phyloP scores from a whole-genome alignment of 2,329 filamentous ascomycete genomes.

The Colletotrichum shisoi region DNA sequence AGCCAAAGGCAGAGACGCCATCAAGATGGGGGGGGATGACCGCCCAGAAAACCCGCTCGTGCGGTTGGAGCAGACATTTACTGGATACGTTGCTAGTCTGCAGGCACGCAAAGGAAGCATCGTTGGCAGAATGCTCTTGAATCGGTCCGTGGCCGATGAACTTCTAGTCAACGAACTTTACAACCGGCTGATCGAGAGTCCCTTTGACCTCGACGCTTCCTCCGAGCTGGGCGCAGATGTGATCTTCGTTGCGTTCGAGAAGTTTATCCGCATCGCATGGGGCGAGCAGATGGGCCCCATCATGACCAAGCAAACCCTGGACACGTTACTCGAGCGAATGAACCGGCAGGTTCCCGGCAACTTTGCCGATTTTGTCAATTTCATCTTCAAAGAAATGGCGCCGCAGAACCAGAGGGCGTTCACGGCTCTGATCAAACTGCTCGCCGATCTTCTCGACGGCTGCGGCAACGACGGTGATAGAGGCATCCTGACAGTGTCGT shows the following conservation, averaged over 20 bases:
- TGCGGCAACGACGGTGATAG: conserved; percentile 91
- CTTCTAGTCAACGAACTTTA: conserved; percentile 88
- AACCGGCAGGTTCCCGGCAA: conserved; percentile 74
- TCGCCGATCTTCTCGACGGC: conserved; percentile 86
- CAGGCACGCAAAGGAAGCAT: conserved; percentile 88
- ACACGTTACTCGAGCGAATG: conserved; percentile 74
- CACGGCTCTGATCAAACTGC: conserved; percentile 80
- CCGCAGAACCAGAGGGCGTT: conserved; percentile 79
- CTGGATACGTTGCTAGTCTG: conserved; percentile 80
- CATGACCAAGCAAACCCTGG: conserved; percentile 74
- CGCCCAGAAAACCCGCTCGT: conserved; percentile 71
- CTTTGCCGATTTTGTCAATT: conserved; percentile 74
- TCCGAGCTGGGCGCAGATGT: conserved; percentile 81
- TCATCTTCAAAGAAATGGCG: conserved; percentile 70
- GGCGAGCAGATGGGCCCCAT: conserved; percentile 86
- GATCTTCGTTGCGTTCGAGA: conserved; percentile 91
- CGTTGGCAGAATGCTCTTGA: conserved; percentile 77
- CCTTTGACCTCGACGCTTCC: conserved; percentile 77
- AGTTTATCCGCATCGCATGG: conserved; percentile 89
- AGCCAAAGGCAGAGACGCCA: conserved; percentile 57
- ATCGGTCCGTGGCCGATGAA: conserved; percentile 75
- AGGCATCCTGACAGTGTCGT: conserved; percentile 85
- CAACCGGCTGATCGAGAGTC: conserved; percentile 84
- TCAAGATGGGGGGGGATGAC: conserved; percentile 58
- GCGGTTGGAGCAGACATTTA: conserved; percentile 83